Conservation (phyloP, 768 basidiomycete species). For the Coprinopsis strossmayeri region DNA sequence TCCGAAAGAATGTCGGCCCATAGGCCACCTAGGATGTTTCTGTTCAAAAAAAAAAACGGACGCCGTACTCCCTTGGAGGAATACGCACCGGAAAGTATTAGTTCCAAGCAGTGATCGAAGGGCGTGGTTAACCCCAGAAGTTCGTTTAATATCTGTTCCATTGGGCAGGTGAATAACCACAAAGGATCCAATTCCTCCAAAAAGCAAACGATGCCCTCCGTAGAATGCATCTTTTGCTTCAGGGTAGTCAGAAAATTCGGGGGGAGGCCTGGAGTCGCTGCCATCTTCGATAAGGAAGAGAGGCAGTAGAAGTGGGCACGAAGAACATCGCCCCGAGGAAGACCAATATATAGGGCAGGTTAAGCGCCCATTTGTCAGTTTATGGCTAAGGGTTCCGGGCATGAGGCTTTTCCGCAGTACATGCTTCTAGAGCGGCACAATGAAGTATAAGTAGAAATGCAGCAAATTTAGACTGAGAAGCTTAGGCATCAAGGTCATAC, state of each 20-base stretch:
- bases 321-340: neutral
- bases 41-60: neutral
- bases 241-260: neutral
- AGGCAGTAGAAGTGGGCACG: constrained; percentile 3
- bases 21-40: neutral
- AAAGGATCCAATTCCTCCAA: neutral
- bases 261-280: constrained; percentile 1
- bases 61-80: neutral
- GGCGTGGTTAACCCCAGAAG: neutral
- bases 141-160: neutral
- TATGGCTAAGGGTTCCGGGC: neutral
- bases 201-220: constrained; percentile 2
- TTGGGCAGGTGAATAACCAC: neutral
- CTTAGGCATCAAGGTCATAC: too few relatives aligned
- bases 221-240: neutral
- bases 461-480: too few relatives aligned
- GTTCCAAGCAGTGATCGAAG: neutral
- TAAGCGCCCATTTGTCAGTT: neutral
- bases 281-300: constrained; percentile 5
- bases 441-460: too few relatives aligned
- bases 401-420: neutral
- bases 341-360: neutral
- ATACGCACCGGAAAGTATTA: neutral
- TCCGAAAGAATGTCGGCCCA: neutral
- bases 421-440: too few relatives aligned